Evolutionary conservation across 148 eudicot genomes (phyloP), one percentile per base, ranked within the genome.

Genomic region (Heliamphora exappendiculata): DNA sequence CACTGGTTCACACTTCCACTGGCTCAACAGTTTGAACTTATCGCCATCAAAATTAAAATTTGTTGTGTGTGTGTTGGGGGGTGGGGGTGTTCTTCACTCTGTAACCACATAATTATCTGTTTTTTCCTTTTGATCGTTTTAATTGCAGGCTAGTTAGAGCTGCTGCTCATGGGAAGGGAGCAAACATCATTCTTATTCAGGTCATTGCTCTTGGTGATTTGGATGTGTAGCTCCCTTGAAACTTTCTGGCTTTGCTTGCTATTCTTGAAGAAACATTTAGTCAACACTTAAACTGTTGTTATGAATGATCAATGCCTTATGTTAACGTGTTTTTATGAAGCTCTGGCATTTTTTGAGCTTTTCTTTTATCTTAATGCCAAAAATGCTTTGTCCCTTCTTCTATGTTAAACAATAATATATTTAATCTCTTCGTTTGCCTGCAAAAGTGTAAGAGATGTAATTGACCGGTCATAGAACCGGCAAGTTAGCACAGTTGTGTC

Each of bases 141-240:
- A 19, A 2, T 49, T 78, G 85, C 89, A 95, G 99, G 89, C 90
- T 89, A 76, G 93, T 87, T 82, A 84, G 93, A 84, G 88, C 84
- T 83, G 88, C 84, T 83, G 89, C 93, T 74, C 93, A 88, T 82
- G 79, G 63, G 49, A 84, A 88, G 78, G 93, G 91, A 63, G 93
- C 91, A 53, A 89, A 87, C 76, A 89, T 89, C 59, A 83, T 89
- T 75, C 98, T 96, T 45, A 90, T 96, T 55, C 99, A 92, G 97
- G 97, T 95, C 12, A 44, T 24, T 75, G 3, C 24, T 29, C 36
- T 71, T 42, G 60, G 7, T 72, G n/a, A 54, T 50, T 17, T 17
- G 29, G 22, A 22, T 44, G 3, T 19, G 19, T 44, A 16, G n/a
- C 39, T 19, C 13, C 17, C 17, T 19, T 62, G 13, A 19, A 29